Evolutionary conservation across 2,329 filamentous ascomycete genomes (phyloP).

Genomic region (Neofusicoccum parvum): DNA sequence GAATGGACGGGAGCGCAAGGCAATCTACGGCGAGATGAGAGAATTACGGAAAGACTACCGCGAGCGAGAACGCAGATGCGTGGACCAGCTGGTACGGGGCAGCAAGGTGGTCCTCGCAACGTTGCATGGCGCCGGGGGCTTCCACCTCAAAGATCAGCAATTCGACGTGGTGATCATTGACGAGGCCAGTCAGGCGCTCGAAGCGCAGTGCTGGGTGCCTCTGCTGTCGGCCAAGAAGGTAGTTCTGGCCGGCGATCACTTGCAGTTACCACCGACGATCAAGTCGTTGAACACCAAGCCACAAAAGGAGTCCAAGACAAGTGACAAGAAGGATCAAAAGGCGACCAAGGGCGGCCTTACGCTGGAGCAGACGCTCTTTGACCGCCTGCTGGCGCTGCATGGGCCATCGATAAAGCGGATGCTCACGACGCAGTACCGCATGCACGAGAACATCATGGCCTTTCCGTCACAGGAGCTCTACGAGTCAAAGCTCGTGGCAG

Average conservation of each 20-base stretch:
- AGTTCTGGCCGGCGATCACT: slow-evolving; percentile 88
- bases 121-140: slow-evolving; percentile 86
- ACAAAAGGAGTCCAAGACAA: slow-evolving; percentile 26
- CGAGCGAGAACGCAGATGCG: slow-evolving; percentile 79
- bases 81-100: slow-evolving; percentile 70
- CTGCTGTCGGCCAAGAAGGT: slow-evolving; percentile 77
- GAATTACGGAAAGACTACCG: slow-evolving; percentile 86
- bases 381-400: slow-evolving; percentile 79
- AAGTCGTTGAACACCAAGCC: slow-evolving; percentile 65
- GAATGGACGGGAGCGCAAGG: slow-evolving; percentile 74
- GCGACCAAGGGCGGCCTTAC: slow-evolving; percentile 57
- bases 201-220: slow-evolving; percentile 97
- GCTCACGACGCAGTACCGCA: slow-evolving; percentile 96
- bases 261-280: slow-evolving; percentile 92
- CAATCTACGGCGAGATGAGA: slow-evolving; percentile 82
- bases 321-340: slow-evolving; percentile 45
- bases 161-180: slow-evolving; percentile 97
- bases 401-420: slow-evolving; percentile 85
- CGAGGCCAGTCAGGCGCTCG: slow-evolving; percentile 91
- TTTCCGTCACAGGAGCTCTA: slow-evolving; percentile 92
- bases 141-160: slow-evolving; percentile 73
- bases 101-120: slow-evolving; percentile 92
- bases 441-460: slow-evolving; percentile 94
- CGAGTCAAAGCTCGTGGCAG: slow-evolving; percentile 77
- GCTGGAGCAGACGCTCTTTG: slow-evolving; percentile 90